Base-by-base conservation (phyloP, 108 stramenopile species). In the Nitzschia sp. region DNA sequence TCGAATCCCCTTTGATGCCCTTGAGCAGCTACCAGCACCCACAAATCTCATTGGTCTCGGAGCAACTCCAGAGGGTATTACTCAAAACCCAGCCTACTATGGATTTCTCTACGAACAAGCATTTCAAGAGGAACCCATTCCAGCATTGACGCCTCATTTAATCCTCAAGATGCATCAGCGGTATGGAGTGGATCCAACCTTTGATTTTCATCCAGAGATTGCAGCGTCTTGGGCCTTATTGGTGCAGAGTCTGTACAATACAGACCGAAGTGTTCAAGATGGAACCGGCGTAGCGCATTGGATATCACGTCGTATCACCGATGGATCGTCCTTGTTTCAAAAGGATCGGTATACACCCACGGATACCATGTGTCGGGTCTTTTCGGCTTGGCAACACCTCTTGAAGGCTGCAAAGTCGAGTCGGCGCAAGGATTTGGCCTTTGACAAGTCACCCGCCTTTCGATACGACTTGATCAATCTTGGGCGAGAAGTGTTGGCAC, bases 51-150 rank as follows among this genome's bases (percentile, higher is more conserved):
- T 77, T 46, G 83, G 83, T 4, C 61, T 78, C 30, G 83, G 83
- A 29, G 80, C 72, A 24, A 76, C 79, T 8, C 83, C 83, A 2
- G 83, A 84, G 54, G 83, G 83, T 8, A 84, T 84, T 59, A 80
- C 80, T 55, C 83, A 84, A 32, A 84, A 84, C 46, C 83, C 79
- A 54, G 54, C 71, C 6, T 84, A 78, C 36, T 84, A 75, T 33
- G 72, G 49, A 25, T 77, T 80, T 54, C 35, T 84, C 31, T 78
- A 73, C 49, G 77, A 80, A n/a, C 66, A 56, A 38, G 46, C 59
- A 24, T 81, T 80, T 54, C 74, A 62, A n/a, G 32, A 70, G 15
- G 35, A 35, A 11, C 73, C 74, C n/a, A 62, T 70, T 2, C 34
- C 58, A 13, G 66, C 71, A 32, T 34, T 75, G 46, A 47, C 13